Conservation (phyloP, 2,329 filamentous ascomycete genomes). For the Paraphoma sp. region DNA sequence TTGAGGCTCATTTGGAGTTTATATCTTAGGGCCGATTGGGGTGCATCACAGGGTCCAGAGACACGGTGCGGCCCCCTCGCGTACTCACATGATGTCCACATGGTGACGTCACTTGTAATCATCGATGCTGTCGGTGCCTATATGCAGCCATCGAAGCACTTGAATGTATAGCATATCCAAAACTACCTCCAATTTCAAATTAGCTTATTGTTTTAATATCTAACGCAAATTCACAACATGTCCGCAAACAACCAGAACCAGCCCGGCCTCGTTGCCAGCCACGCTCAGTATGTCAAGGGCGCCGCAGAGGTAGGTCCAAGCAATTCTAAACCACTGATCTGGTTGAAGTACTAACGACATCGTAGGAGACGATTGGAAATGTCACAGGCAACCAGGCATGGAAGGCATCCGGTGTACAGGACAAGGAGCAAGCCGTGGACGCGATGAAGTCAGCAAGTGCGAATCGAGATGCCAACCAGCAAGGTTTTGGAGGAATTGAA, state of each 20-base stretch:
- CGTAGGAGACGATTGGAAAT: conserved; percentile 65
- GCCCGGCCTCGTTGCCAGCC: conserved; percentile 67
- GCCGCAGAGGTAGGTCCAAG: conserved; percentile 63
- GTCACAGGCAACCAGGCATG: conserved; percentile 68
- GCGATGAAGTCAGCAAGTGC: conserved; percentile 68
- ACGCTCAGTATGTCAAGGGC: conserved; percentile 73
- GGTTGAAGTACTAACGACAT: neutral
- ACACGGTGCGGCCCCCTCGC: neutral
- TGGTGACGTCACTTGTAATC: neutral
- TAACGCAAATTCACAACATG: conserved; percentile 17
- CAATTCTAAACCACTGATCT: neutral
- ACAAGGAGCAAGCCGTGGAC: conserved; percentile 67
- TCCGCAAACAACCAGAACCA: conserved; percentile 45
- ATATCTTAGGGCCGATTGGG: too few species aligned
- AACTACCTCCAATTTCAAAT: neutral
- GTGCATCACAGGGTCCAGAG: neutral
- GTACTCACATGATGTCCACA: neutral
- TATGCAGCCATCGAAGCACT: too few species aligned
- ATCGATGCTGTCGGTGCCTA: neutral
- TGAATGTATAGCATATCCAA: neutral
- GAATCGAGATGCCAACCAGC: conserved; percentile 58
- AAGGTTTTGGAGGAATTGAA: conserved; percentile 69
- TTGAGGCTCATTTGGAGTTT: too few species aligned
- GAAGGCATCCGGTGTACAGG: conserved; percentile 68
- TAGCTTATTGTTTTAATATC: neutral